Percentiles rank a stretch among this genome's conserved stretches.
phyloP scores from a whole-genome alignment of 345 rosid genomes.

The Durio zibethinus region DNA sequence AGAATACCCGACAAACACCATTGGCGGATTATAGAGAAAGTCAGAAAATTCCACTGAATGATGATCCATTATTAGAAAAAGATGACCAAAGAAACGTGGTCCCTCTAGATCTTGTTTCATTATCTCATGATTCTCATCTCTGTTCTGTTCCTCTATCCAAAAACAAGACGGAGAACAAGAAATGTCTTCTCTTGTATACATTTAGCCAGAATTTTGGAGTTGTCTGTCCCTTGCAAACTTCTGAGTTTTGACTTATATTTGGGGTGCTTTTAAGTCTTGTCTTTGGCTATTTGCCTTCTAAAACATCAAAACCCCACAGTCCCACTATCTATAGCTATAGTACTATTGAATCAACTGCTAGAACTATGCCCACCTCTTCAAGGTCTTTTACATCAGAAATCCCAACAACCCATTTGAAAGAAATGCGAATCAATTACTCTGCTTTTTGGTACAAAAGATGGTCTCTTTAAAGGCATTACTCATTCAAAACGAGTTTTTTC shows the following conservation, averaged over 20 bases:
- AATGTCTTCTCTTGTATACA: neutral
- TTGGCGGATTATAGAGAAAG: neutral
- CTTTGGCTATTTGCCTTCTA: neutral
- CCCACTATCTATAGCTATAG: no score
- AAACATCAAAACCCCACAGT: neutral
- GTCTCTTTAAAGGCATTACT: neutral
- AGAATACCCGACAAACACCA: neutral
- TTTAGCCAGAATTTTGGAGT: neutral
- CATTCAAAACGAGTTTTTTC: neutral
- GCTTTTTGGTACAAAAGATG: neutral
- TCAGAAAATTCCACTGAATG: neutral
- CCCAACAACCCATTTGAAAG: no score
- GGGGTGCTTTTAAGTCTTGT: neutral
- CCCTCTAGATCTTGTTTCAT: neutral
- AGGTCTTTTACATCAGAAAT: no score
- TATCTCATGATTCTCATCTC: neutral
- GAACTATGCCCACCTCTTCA: no score
- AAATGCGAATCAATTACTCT: neutral
- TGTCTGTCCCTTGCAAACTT: neutral
- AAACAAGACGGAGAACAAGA: neutral
- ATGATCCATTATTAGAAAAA: neutral
- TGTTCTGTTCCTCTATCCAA: neutral
- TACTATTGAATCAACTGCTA: neutral
- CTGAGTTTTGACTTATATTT: neutral
- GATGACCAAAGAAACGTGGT: neutral